Conservation (phyloP, 208 protist species). For the Naegleria fowleri region DNA sequence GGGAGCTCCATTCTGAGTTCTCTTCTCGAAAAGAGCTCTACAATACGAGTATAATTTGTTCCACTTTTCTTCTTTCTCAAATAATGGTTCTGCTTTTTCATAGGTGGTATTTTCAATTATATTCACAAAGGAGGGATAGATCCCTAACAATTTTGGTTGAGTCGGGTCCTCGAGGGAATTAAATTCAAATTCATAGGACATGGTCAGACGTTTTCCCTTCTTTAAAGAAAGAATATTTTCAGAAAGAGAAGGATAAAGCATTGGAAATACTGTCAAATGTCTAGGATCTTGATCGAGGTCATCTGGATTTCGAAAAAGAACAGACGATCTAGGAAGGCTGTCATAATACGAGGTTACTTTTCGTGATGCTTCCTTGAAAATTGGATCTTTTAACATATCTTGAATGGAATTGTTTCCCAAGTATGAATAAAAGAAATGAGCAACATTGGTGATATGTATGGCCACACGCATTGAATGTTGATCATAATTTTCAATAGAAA, state of each 20-base stretch:
- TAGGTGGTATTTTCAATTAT: background rate
- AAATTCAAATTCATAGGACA: background rate
- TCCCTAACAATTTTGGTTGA: background rate
- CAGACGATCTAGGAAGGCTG: background rate
- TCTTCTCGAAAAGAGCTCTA: background rate
- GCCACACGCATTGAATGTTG: background rate
- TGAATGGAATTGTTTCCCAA: background rate
- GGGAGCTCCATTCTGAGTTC: background rate
- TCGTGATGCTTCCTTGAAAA: background rate
- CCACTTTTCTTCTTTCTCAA: background rate
- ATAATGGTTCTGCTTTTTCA: background rate
- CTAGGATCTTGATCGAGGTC: background rate
- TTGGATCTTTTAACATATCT: background rate
- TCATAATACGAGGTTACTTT: background rate
- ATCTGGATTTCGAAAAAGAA: background rate
- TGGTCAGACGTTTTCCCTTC: background rate
- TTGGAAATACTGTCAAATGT: background rate
- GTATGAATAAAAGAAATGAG: background rate
- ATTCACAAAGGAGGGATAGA: background rate
- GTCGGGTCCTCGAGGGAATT: background rate
- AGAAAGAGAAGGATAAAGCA: background rate
- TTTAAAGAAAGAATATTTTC: background rate
- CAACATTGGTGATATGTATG: background rate
- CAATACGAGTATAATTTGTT: background rate
- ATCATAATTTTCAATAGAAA: background rate